Evolutionary conservation across 2,329 filamentous ascomycete genomes (phyloP), one percentile per base, ranked within the genome.

Genomic region (Fusarium sarcochroum): DNA sequence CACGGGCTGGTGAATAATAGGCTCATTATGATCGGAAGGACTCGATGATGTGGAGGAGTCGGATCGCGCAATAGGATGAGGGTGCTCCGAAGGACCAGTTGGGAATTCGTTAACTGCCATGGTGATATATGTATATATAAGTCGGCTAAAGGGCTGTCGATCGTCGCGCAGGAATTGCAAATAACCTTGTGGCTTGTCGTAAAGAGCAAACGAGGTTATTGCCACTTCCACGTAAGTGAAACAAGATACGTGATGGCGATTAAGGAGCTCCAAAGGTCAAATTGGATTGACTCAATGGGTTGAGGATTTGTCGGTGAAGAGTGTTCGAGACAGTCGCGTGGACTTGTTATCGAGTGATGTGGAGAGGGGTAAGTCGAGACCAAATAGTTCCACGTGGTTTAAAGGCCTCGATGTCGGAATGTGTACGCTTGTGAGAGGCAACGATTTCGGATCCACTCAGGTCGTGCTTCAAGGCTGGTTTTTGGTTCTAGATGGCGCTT

Each of bases 1-100:
- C 10, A 85, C 77, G 30, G 86, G 86, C 23, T 84, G 82, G 61
- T 86, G 83, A 27, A 87, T 83, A 25, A 78, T 71, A 45, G 76
- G 71, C 20, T 80, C 79, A 56, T 77, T 76, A 66, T 76, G 73
- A n/a, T 81, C 77, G n/a, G 76, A 78, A 5, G 76, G 70, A 7
- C 74, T 72, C 17, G 78, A 80, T 6, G 65, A 53, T 5, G 60
- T 45, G 9, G 78, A 79, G 1, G 79, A 81, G 45, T 80, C 77
- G 41, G 80, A 81, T 53, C 79, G 78, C 45, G 77, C 78, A 49
- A 82, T 80, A n/a, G 76, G 70, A 53, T 76, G 75, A 48, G 64
- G 64, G 42, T 76, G 76, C 56, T 58, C 68, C 38, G 63, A 61
- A 63, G 59, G 69, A 58, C 65, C 60, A 27, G 71, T 71, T 25